Evolutionary conservation across 2,329 filamentous ascomycete species (phyloP).

Genomic region (Aspergillus chevalieri): DNA sequence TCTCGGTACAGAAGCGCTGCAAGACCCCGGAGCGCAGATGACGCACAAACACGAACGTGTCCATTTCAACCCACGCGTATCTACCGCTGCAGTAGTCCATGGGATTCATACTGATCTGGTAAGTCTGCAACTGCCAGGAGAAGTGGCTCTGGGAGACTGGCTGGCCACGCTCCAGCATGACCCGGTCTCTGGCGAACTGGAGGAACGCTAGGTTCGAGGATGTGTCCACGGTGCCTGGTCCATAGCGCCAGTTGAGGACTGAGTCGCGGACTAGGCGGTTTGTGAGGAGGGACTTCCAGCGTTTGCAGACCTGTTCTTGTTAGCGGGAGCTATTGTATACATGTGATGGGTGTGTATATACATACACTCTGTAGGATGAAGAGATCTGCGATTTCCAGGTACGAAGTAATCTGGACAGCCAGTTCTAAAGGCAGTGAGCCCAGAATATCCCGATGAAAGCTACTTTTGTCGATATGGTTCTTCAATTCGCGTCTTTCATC

Average conservation of each 20-base stretch:
- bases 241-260: conserved; percentile 11
- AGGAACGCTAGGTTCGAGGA: conserved; percentile 6
- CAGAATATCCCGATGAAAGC: conserved; percentile 30
- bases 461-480: conserved; percentile 11
- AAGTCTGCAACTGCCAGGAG: neutral
- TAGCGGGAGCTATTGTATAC: neutral
- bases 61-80: conserved; percentile 14
- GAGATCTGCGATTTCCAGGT: conserved; percentile 23
- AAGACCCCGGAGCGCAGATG: conserved; percentile 6
- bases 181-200: conserved; percentile 16
- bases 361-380: conserved; percentile 24
- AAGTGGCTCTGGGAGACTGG: conserved; percentile 7
- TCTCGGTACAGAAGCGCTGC: conserved; percentile 15
- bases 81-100: conserved; percentile 16
- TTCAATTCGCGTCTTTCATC: conserved; percentile 29
- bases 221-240: conserved; percentile 1
- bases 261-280: conserved; percentile 14
- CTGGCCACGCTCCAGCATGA: conserved; percentile 19
- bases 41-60: conserved; percentile 9
- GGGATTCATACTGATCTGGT: neutral
- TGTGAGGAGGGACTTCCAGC: conserved; percentile 27
- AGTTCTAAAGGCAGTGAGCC: conserved; percentile 28
- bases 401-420: conserved; percentile 18
- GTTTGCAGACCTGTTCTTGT: conserved; percentile 28
- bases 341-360: neutral